phyloP scores from a whole-genome alignment of 2,329 filamentous ascomycete genomes.

The Colletotrichum sp. region DNA sequence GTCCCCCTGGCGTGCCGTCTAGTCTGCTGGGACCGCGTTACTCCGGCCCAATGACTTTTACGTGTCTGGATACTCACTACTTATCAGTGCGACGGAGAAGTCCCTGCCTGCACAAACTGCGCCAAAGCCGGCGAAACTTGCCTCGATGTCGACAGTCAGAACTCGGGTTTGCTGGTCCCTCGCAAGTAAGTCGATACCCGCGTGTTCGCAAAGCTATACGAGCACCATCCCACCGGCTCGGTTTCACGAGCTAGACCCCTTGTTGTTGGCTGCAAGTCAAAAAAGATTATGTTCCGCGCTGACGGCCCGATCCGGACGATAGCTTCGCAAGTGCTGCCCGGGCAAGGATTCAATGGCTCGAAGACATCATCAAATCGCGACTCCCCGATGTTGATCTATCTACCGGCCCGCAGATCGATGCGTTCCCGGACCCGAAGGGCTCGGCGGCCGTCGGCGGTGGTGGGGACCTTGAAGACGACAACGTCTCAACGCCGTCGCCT shows the following conservation, averaged over 20 bases:
- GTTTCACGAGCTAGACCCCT: not conserved
- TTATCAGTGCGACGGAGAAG: constrained; percentile 39
- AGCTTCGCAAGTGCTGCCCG: constrained; percentile 28
- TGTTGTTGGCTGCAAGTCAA: not conserved
- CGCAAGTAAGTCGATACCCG: constrained; percentile 31
- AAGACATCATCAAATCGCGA: constrained; percentile 30
- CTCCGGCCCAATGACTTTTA: not conserved
- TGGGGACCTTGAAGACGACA: constrained; percentile 11
- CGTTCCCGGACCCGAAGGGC: constrained; percentile 20
- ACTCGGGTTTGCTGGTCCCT: constrained; percentile 35
- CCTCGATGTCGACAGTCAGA: constrained; percentile 41
- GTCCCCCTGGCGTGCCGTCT: not conserved
- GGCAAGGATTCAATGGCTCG: constrained; percentile 37
- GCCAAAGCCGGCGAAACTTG: constrained; percentile 37
- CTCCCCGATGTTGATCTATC: constrained; percentile 33
- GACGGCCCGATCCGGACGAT: not conserved
- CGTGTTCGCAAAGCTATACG: not conserved
- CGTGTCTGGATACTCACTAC: not conserved
- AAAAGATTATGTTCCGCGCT: not conserved
- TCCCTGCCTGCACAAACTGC: constrained; percentile 41
- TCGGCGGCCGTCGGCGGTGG: not conserved
- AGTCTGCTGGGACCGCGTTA: not conserved
- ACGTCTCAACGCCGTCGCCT: not conserved
- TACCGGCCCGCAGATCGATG: constrained; percentile 30
- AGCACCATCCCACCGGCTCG: not conserved